These are phyloP conservation scores for Noccaea caerulescens DNA, from an alignment of 345 rosid genomes.

Conservation along the genomic window DNA sequence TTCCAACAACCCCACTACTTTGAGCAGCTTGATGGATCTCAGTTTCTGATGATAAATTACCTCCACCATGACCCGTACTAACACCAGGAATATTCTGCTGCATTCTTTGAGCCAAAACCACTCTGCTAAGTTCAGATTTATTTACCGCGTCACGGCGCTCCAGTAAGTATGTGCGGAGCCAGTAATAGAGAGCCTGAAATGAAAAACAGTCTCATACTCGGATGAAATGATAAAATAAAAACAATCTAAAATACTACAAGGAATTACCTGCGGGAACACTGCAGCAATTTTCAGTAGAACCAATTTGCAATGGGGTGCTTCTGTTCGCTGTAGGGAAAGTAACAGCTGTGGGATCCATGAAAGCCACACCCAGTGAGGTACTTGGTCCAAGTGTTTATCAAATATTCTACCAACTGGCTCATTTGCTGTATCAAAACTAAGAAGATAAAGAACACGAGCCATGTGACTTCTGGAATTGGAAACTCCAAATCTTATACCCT, in stretches of 20 bases:
- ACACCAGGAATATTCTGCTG: conserved; percentile 69
- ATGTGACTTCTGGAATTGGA: conserved; percentile 95
- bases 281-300: conserved; percentile 88
- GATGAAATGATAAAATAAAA: conserved; percentile 24
- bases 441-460: conserved; percentile 92
- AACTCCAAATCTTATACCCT: conserved; percentile 90
- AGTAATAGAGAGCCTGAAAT: conserved; percentile 89
- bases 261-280: conserved; percentile 83
- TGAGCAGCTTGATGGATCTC: conserved; percentile 66
- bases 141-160: conserved; percentile 97
- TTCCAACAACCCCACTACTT: conserved; percentile 58
- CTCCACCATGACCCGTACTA: conserved; percentile 63
- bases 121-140: conserved; percentile 74
- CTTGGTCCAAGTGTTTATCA: conserved; percentile 89
- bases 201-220: conserved; percentile 4
- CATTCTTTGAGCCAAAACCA: conserved; percentile 86
- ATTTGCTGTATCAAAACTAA: conserved; percentile 86
- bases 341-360: conserved; percentile 96
- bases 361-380: conserved; percentile 99
- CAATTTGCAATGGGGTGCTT: conserved; percentile 94
- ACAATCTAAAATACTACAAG: not conserved
- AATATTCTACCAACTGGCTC: conserved; percentile 93
- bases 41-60: conserved; percentile 57
- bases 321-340: conserved; percentile 93
- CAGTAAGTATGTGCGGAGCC: conserved; percentile 97